A percentile compares a stretch with the other conserved stretches of the same genome.
Conservation (phyloP, 345 rosid genomes). For the Euphorbia peplus region DNA sequence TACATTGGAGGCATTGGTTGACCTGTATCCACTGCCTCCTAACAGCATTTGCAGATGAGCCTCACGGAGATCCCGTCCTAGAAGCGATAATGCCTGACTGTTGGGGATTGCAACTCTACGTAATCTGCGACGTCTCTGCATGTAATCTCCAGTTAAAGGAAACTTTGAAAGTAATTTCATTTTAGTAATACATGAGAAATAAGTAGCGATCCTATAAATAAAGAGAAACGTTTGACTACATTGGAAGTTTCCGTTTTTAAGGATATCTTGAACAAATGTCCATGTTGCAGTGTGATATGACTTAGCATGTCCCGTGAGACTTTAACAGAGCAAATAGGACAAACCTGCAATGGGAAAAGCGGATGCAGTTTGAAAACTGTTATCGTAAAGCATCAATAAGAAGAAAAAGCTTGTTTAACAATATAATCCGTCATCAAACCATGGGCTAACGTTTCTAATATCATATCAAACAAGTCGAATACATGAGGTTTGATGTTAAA, state of each 20-base stretch:
- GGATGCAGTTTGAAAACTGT: slow-evolving; percentile 17
- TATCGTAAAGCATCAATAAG: slow-evolving; percentile 18
- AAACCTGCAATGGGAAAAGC: slow-evolving; percentile 41
- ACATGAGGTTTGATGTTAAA: neutral
- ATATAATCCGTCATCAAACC: slow-evolving; percentile 3
- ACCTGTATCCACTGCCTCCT: slow-evolving; percentile 52
- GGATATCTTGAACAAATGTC: slow-evolving; percentile 63
- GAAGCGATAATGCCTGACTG: slow-evolving; percentile 51
- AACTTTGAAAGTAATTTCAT: slow-evolving; percentile 13
- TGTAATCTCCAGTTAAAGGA: slow-evolving; percentile 48
- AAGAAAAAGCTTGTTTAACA: slow-evolving; percentile 9
- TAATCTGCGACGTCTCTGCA: slow-evolving; percentile 59
- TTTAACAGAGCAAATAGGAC: slow-evolving; percentile 56
- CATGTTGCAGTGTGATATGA: slow-evolving; percentile 52
- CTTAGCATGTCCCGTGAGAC: slow-evolving; percentile 50
- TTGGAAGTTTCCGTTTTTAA: slow-evolving; percentile 18
- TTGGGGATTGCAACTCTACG: slow-evolving; percentile 56
- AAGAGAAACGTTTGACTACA: neutral
- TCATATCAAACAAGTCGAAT: neutral
- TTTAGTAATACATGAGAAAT: neutral
- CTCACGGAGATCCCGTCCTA: slow-evolving; percentile 62
- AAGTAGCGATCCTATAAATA: neutral
- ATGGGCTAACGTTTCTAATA: neutral
- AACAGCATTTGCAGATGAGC: slow-evolving; percentile 61
- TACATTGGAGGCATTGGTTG: slow-evolving; percentile 37